A percentile compares a stretch with the other conserved stretches of the same genome.
These are phyloP conservation scores for Pseudisothecium myosuroides DNA, from an alignment of 225 moss, liverwort and hornwort genomes.

Conservation along the genomic window DNA sequence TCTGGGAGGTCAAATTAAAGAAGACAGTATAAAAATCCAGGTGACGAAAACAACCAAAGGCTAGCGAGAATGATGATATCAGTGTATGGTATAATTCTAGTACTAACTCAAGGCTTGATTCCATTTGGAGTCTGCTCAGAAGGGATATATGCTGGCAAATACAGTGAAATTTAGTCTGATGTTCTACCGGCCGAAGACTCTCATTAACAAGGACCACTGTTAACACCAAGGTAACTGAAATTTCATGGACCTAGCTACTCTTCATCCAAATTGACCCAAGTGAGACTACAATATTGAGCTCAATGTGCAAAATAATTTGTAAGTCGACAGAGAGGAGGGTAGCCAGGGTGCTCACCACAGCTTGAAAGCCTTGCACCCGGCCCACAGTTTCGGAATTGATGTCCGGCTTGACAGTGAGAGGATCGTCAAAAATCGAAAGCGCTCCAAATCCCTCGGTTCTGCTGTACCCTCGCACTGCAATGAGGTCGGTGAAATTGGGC, in stretches of 20 bases:
- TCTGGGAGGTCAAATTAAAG: background rate
- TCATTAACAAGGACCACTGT: too few species aligned
- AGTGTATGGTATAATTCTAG: too few species aligned
- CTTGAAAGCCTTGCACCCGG: background rate
- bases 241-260: background rate
- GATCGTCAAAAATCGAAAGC: background rate
- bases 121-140: background rate
- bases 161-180: too few species aligned
- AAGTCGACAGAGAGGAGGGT: too few species aligned
- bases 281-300: background rate
- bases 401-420: background rate
- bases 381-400: background rate
- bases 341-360: background rate
- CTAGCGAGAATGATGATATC: too few species aligned
- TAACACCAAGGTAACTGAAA: too few species aligned
- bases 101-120: background rate
- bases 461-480: background rate
- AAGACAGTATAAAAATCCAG: background rate
- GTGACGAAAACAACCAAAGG: too few species aligned
- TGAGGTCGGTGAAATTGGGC: background rate
- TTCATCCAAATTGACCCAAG: too few species aligned
- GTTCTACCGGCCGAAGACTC: background rate
- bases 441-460: background rate
- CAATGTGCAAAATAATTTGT: background rate
- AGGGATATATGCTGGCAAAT: background rate